Evolutionary conservation across 2,329 filamentous ascomycete species (phyloP).

Genomic region (Ophiostoma piceae): DNA sequence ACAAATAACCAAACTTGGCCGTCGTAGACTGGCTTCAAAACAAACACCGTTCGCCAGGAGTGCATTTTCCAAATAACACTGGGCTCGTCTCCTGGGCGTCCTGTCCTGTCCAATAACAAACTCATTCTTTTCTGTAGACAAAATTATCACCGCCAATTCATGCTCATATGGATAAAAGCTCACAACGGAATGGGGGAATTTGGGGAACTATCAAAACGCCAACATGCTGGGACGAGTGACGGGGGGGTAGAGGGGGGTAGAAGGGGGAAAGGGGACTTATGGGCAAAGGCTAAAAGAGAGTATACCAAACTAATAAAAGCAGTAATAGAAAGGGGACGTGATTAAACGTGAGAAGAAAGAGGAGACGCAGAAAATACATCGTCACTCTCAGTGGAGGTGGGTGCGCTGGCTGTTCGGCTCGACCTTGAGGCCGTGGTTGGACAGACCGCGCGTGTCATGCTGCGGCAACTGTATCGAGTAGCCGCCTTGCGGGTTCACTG

Average conservation of each 20-base stretch:
- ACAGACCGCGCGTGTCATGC: slow-evolving; percentile 23
- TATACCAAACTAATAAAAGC: not conserved
- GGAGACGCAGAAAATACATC: not conserved
- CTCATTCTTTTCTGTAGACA: slow-evolving; percentile 2
- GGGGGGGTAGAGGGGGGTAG: not conserved
- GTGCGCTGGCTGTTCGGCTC: slow-evolving; percentile 24
- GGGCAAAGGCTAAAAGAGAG: not conserved
- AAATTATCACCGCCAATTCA: not conserved
- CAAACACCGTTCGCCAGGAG: slow-evolving; percentile 11
- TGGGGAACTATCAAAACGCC: not conserved
- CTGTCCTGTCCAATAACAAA: not conserved
- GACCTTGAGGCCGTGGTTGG: slow-evolving; percentile 24
- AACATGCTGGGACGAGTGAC: not conserved
- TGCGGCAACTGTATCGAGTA: slow-evolving; percentile 28
- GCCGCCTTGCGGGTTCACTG: slow-evolving; percentile 25
- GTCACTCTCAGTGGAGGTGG: slow-evolving; percentile 15
- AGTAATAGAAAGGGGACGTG: not conserved
- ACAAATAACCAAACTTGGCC: not conserved
- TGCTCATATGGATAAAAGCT: not conserved
- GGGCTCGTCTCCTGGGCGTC: not conserved
- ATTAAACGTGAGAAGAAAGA: not conserved
- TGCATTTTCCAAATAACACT: not conserved
- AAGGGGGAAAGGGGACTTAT: not conserved
- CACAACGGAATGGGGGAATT: not conserved
- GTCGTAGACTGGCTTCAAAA: not conserved